These are phyloP conservation scores for Emericellopsis cladophorae DNA, from an alignment of 2,329 filamentous ascomycete species.

Conservation along the genomic window DNA sequence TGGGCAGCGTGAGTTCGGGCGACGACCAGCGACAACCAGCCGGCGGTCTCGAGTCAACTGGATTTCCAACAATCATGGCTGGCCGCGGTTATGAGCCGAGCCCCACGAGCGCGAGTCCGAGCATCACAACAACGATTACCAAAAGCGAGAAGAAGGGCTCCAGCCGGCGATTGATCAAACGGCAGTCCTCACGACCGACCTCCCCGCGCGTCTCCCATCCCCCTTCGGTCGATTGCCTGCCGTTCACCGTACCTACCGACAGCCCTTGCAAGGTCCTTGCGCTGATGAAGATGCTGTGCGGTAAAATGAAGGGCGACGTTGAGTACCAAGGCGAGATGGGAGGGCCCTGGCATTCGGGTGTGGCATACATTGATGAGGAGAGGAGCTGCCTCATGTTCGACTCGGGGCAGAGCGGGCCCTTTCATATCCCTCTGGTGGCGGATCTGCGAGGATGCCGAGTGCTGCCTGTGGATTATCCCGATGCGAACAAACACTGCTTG, in stretches of 20 bases:
- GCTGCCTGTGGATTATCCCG: constrained; percentile 35
- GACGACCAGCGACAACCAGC: constrained; percentile 31
- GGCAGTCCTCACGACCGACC: constrained; percentile 40
- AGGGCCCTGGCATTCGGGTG: constrained; percentile 56
- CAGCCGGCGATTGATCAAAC: constrained; percentile 41
- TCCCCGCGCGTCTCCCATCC: constrained; percentile 41
- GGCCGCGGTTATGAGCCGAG: constrained; percentile 13
- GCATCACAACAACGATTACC: background rate
- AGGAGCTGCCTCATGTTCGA: constrained; percentile 65
- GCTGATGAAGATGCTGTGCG: constrained; percentile 66
- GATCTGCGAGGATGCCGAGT: constrained; percentile 67
- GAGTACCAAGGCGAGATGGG: constrained; percentile 54
- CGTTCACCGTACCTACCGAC: constrained; percentile 45
- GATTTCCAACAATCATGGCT: constrained; percentile 25
- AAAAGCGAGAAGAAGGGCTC: constrained; percentile 31
- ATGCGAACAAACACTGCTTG: constrained; percentile 33
- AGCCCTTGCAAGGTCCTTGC: constrained; percentile 61
- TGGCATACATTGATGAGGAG: constrained; percentile 68
- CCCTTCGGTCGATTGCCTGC: constrained; percentile 47
- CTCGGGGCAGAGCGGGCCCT: constrained; percentile 50
- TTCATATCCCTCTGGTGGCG: constrained; percentile 54
- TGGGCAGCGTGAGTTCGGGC: constrained; percentile 57
- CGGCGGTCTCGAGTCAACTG: constrained; percentile 27
- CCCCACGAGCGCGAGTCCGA: constrained; percentile 15
- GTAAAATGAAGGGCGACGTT: constrained; percentile 67